Conservation (phyloP, 1,284 basidiomycete genomes). For the Melampsora americana region DNA sequence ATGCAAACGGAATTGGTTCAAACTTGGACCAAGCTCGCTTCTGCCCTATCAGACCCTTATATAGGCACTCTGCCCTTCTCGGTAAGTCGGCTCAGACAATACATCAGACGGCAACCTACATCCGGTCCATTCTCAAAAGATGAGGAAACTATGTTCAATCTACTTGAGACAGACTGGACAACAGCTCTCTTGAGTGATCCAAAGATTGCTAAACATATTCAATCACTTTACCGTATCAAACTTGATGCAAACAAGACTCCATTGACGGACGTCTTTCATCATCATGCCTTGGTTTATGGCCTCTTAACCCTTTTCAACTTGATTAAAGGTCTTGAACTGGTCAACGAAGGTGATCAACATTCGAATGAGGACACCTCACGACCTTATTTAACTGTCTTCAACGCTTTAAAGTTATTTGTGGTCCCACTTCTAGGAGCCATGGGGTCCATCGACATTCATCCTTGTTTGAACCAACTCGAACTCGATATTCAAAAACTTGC, state of each 20-base stretch:
- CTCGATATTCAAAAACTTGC: slow-evolving; percentile 11
- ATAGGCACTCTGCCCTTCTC: slow-evolving; percentile 8
- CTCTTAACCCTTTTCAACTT: slow-evolving; percentile 19
- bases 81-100: slow-evolving; percentile 10
- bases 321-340: slow-evolving; percentile 12
- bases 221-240: slow-evolving; percentile 19
- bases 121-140: background rate
- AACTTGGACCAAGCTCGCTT: slow-evolving; percentile 27
- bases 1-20: slow-evolving; percentile 10
- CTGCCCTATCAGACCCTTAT: slow-evolving; percentile 10
- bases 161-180: slow-evolving; percentile 31
- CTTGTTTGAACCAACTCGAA: background rate
- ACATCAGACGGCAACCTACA: background rate
- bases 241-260: background rate
- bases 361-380: background rate
- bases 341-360: slow-evolving; percentile 12
- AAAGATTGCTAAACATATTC: slow-evolving; percentile 25
- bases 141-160: background rate
- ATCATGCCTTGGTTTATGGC: slow-evolving; percentile 27
- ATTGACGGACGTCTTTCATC: slow-evolving; percentile 2
- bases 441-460: background rate
- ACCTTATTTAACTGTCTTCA: background rate
- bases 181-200: slow-evolving; percentile 28
- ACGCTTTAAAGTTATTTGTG: slow-evolving; percentile 28
- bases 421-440: slow-evolving; percentile 19